Evolutionary conservation across 2,329 filamentous ascomycete genomes (phyloP).

Genomic region (Fusarium sp.): DNA sequence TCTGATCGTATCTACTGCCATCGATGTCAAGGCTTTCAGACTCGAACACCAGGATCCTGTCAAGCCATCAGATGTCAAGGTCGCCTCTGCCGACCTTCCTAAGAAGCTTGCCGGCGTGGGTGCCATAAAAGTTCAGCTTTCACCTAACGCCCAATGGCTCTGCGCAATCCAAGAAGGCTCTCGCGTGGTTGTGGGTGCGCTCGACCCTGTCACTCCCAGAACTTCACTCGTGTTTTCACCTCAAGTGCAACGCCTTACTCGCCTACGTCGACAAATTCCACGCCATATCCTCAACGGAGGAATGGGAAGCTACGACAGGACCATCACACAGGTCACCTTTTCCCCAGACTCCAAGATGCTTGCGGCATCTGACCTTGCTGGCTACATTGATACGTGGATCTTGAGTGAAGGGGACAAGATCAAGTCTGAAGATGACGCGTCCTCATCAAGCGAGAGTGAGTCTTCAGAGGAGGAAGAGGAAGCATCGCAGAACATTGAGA

Average conservation of each 20-base stretch:
- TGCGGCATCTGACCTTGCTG: slow-evolving; percentile 83
- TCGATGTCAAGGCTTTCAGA: slow-evolving; percentile 82
- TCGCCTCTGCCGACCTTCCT: slow-evolving; percentile 78
- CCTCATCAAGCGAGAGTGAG: slow-evolving; percentile 57
- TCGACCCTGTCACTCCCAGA: slow-evolving; percentile 41
- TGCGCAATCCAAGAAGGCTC: slow-evolving; percentile 73
- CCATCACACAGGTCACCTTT: slow-evolving; percentile 80
- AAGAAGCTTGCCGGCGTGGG: slow-evolving; percentile 69
- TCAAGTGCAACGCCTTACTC: slow-evolving; percentile 61
- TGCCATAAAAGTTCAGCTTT: slow-evolving; percentile 77
- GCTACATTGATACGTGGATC: slow-evolving; percentile 89
- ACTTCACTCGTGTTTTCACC: slow-evolving; percentile 50
- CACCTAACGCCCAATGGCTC: slow-evolving; percentile 78
- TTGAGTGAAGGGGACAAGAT: slow-evolving; percentile 61
- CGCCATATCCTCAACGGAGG: slow-evolving; percentile 72
- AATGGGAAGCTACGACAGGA: slow-evolving; percentile 81
- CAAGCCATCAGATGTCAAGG: slow-evolving; percentile 71
- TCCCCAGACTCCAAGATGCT: slow-evolving; percentile 84
- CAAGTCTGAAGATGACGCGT: slow-evolving; percentile 53
- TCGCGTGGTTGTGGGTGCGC: slow-evolving; percentile 63
- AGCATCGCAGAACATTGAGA: slow-evolving; percentile 58
- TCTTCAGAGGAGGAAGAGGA: slow-evolving; percentile 62
- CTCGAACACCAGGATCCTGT: slow-evolving; percentile 66
- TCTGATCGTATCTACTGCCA: slow-evolving; percentile 80
- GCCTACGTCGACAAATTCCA: slow-evolving; percentile 67